Evolutionary conservation across 2,329 filamentous ascomycete genomes (phyloP).

Genomic region (Fusarium drepaniforme): DNA sequence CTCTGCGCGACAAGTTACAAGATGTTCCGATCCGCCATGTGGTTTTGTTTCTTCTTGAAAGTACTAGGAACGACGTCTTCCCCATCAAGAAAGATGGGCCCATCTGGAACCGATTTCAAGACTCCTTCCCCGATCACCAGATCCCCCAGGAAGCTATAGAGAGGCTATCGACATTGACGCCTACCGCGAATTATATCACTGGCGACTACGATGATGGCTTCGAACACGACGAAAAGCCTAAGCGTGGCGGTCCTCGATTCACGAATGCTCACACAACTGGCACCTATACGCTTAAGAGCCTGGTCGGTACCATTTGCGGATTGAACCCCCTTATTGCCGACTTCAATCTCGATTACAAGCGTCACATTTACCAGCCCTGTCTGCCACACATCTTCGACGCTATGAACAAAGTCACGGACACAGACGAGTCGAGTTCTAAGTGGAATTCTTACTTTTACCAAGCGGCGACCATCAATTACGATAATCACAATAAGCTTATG

Average conservation of each 20-base stretch:
- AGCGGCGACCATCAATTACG: slow-evolving; percentile 45
- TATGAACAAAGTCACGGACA: slow-evolving; percentile 42
- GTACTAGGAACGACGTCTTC: slow-evolving; percentile 57
- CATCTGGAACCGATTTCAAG: slow-evolving; percentile 47
- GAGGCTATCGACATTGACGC: not conserved
- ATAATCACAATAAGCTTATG: slow-evolving; percentile 46
- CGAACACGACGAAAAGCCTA: not conserved
- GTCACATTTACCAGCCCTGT: slow-evolving; percentile 57
- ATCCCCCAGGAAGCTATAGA: slow-evolving; percentile 51
- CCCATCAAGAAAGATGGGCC: slow-evolving; percentile 53
- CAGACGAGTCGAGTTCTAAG: slow-evolving; percentile 16
- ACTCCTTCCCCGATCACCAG: slow-evolving; percentile 43
- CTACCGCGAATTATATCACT: not conserved
- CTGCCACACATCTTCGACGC: slow-evolving; percentile 52
- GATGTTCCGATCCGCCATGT: slow-evolving; percentile 47
- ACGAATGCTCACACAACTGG: slow-evolving; percentile 53
- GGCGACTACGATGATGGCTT: slow-evolving; percentile 1
- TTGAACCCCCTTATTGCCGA: slow-evolving; percentile 54
- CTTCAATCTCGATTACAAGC: slow-evolving; percentile 53
- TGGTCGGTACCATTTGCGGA: slow-evolving; percentile 55
- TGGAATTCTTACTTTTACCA: slow-evolving; percentile 47
- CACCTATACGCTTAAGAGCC: slow-evolving; percentile 56
- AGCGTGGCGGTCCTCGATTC: slow-evolving; percentile 13
- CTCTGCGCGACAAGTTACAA: slow-evolving; percentile 22
- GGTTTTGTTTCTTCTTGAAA: slow-evolving; percentile 56